Base-by-base conservation (phyloP, 495 filamentous ascomycete genomes). In the Wilcoxina mikolae region DNA sequence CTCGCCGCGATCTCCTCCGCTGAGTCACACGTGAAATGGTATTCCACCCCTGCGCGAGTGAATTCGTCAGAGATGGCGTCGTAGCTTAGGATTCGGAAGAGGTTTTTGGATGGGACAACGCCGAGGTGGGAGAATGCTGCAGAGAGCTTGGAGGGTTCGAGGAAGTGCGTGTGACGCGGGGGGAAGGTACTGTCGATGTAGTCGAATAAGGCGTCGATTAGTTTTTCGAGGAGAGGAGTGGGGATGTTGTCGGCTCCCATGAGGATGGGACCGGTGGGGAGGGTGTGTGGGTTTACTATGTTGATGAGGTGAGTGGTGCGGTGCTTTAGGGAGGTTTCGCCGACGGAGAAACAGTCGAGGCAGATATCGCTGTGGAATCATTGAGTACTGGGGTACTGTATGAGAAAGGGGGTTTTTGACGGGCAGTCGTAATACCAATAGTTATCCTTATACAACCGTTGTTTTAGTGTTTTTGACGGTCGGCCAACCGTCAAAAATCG, bases 171-270 rank as follows among this genome's bases (percentile, higher is more conserved):
- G 18, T 39, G 23, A 20, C 42, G 48, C 17, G 55, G 55, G 24
- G 24, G 31, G 33, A 41, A 56, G 18, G 55, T 25, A 7, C 25
- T 43, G 28, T 56, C 55, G 46, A 56, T 52, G 44, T 56, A 56
- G 26, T 56, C 47, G 11, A 52, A 56, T 1, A 56, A 10, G 22
- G n/a, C 39, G 41, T 28, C 39, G 23, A 54, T 11, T 27, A 42
- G 17, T 47, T 54, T 39, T 38, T 54, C 41, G 41, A 42, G 39
- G 12, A 54, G 41, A 15, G 39, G 12, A 12, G 31, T 45, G 24
- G 17, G 41, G n/a, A 15, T 9, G 15, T 15, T 11, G 29, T 31
- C 23, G 45, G 9, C 11, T 4, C 22, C 17, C 52, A 44, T 28
- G 10, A 28, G 35, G 10, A 42, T 46, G 11, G 39, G 39, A 28